Evolutionary conservation across 306 rosid genomes (phyloP).

Genomic region (Cicer bijugum): DNA sequence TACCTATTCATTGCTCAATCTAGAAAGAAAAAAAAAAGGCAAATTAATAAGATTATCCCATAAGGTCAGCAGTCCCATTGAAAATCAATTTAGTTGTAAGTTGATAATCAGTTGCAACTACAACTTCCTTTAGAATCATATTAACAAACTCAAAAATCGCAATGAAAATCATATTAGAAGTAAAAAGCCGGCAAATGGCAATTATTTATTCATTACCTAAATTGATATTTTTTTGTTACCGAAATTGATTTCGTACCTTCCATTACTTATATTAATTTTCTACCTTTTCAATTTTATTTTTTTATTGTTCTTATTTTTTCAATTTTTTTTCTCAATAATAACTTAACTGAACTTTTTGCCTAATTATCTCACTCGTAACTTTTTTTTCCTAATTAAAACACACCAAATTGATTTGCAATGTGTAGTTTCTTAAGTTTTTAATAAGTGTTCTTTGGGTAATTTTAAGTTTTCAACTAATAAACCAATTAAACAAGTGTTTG

Average conservation of each 20-base stretch:
- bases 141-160: slow-evolving; percentile 3
- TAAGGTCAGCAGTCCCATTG: slow-evolving; percentile 29
- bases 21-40: background rate
- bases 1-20: slow-evolving; percentile 28
- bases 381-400: too few species aligned
- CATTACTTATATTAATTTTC: slow-evolving; percentile 29
- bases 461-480: too few species aligned
- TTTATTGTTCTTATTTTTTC: background rate
- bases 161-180: slow-evolving; percentile 43
- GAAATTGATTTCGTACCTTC: slow-evolving; percentile 49
- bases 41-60: background rate
- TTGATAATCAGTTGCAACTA: slow-evolving; percentile 22
- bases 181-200: slow-evolving; percentile 44
- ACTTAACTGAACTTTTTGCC: background rate
- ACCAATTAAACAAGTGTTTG: too few species aligned
- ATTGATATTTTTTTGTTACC: background rate
- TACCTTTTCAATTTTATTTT: background rate
- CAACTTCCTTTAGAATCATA: background rate
- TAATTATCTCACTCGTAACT: background rate
- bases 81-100: slow-evolving; percentile 31
- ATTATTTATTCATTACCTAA: slow-evolving; percentile 49
- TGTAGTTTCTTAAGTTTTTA: too few species aligned
- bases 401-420: too few species aligned
- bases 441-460: too few species aligned
- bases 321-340: background rate